phyloP scores from a whole-genome alignment of 768 basidiomycete genomes.

The Rhodotorula toruloides region DNA sequence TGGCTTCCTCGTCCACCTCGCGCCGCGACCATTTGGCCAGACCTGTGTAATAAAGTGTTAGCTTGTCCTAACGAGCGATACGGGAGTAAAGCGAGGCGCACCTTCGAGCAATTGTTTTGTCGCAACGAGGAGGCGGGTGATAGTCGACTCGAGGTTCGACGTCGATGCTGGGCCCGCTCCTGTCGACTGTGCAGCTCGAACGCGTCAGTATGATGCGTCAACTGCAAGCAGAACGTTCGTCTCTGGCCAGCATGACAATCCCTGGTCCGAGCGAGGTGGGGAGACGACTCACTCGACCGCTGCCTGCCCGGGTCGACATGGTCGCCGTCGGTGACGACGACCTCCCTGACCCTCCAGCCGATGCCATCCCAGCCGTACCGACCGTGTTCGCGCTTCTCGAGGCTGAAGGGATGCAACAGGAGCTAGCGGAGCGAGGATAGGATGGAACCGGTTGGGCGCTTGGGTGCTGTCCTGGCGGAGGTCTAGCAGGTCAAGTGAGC shows the following conservation, averaged over 20 bases:
- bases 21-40: constrained; percentile 76
- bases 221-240: no score
- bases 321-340: neutral
- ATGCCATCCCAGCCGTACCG: no score
- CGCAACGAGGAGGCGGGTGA: constrained; percentile 84
- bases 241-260: neutral
- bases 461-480: no score
- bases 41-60: constrained; percentile 44
- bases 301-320: neutral
- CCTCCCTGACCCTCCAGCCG: no score
- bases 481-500: no score
- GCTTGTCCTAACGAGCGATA: neutral
- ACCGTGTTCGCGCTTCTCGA: no score
- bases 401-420: no score
- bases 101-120: constrained; percentile 87
- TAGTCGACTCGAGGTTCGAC: constrained; percentile 65
- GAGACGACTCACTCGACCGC: neutral
- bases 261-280: neutral
- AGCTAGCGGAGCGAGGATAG: no score
- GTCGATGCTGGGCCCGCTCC: neutral
- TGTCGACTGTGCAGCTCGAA: neutral
- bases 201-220: no score
- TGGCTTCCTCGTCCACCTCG: constrained; percentile 66
- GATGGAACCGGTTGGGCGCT: no score
- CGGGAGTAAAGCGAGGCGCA: neutral